These are phyloP conservation scores for Diaporthe humulicola DNA, from an alignment of 2,329 filamentous ascomycete species.

Conservation along the genomic window DNA sequence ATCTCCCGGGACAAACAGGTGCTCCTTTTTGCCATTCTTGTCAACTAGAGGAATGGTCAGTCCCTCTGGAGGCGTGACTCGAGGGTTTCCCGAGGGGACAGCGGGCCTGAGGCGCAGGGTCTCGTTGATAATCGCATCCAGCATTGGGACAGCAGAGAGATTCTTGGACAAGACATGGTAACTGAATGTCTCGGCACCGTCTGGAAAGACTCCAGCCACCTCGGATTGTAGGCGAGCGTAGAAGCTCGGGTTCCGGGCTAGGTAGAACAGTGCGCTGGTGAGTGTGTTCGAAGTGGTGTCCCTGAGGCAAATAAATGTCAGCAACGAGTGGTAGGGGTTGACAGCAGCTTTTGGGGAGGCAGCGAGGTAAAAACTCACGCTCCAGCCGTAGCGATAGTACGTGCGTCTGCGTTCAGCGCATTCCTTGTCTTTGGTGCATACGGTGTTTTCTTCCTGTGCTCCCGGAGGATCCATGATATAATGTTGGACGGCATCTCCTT, in stretches of 20 bases:
- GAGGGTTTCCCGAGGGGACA: slow-evolving; percentile 19
- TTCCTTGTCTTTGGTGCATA: background rate
- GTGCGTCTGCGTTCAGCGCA: background rate
- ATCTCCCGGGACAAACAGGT: slow-evolving; percentile 33
- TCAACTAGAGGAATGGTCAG: slow-evolving; percentile 25
- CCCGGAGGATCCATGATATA: slow-evolving; percentile 1
- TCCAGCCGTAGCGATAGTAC: background rate
- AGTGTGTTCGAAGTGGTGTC: slow-evolving; percentile 9
- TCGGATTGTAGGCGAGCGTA: background rate
- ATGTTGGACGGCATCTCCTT: slow-evolving; percentile 7
- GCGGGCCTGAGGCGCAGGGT: slow-evolving; percentile 28
- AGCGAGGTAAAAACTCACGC: background rate
- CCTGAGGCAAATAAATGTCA: background rate
- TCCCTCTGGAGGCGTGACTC: slow-evolving; percentile 28
- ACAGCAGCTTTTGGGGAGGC: no score
- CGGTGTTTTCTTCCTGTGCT: slow-evolving; percentile 3
- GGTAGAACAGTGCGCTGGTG: slow-evolving; percentile 7
- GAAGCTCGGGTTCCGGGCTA: slow-evolving; percentile 4
- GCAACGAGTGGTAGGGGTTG: background rate
- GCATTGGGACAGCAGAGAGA: slow-evolving; percentile 4
- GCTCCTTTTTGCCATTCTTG: slow-evolving; percentile 11
- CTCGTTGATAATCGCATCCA: slow-evolving; percentile 32
- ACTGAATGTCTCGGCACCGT: background rate
- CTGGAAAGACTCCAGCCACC: background rate
- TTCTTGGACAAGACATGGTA: background rate